Conservation (phyloP, 2,329 filamentous ascomycete species). For the Pleoardoris graminearum region DNA sequence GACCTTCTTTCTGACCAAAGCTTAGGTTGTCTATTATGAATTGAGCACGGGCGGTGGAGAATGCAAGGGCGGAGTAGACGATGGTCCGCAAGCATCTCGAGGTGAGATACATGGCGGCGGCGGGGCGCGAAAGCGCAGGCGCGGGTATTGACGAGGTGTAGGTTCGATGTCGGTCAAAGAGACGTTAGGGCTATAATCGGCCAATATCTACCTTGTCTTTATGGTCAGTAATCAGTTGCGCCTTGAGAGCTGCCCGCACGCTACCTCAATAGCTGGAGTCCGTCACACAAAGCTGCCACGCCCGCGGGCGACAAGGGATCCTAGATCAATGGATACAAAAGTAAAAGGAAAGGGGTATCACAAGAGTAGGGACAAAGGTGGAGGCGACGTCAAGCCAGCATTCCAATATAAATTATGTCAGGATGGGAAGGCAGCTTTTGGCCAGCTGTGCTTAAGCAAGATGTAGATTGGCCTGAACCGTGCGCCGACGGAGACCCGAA, state of each 20-base stretch:
- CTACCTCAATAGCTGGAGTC: slow-evolving; percentile 21
- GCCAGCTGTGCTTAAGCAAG: slow-evolving; percentile 42
- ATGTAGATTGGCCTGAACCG: slow-evolving; percentile 36
- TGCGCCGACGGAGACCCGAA: slow-evolving; percentile 26
- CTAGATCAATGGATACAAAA: slow-evolving; percentile 3
- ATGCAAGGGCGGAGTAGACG: slow-evolving; percentile 48
- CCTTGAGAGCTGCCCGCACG: slow-evolving; percentile 7
- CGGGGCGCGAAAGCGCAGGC: slow-evolving; percentile 10
- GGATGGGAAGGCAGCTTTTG: slow-evolving; percentile 32
- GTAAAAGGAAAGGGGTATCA: slow-evolving; percentile 31
- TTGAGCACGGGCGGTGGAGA: slow-evolving; percentile 62
- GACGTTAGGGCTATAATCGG: not conserved
- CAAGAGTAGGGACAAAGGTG: slow-evolving; percentile 15
- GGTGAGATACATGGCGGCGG: slow-evolving; percentile 38
- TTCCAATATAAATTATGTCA: slow-evolving; percentile 18
- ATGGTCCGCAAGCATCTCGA: slow-evolving; percentile 47
- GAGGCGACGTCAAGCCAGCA: slow-evolving; percentile 28
- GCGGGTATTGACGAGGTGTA: slow-evolving; percentile 1
- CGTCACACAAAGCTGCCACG: slow-evolving; percentile 25
- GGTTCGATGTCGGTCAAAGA: not conserved
- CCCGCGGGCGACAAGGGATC: slow-evolving; percentile 19
- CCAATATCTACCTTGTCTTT: not conserved
- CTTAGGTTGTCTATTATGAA: slow-evolving; percentile 73
- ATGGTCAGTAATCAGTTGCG: not conserved
- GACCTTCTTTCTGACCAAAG: slow-evolving; percentile 69